Conservation (phyloP, 306 rosid species). For the Fragaria vesca region DNA sequence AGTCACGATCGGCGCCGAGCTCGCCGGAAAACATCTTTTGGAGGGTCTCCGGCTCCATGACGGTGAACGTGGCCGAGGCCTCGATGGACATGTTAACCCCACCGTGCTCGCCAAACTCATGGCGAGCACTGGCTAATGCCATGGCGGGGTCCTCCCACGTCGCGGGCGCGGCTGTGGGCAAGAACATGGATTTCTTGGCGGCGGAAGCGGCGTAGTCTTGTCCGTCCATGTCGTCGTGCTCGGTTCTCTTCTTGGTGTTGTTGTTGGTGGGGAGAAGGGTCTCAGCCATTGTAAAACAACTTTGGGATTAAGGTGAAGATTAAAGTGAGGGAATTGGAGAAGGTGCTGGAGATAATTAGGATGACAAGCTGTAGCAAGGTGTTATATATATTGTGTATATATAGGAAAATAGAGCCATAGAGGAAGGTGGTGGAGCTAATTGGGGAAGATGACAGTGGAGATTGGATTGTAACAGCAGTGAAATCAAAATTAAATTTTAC, state of each 20-base stretch:
- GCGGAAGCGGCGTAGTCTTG: not conserved
- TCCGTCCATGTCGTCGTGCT: slow-evolving; percentile 29
- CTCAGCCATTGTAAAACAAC: slow-evolving; percentile 41
- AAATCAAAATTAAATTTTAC: not conserved
- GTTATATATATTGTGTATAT: not conserved
- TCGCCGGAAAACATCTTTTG: slow-evolving; percentile 88
- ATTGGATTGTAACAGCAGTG: not conserved
- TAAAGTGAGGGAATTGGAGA: not conserved
- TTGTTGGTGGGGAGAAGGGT: slow-evolving; percentile 25
- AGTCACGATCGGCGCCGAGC: slow-evolving; percentile 81
- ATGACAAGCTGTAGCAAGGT: not conserved
- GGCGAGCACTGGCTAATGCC: slow-evolving; percentile 68
- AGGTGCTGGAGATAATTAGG: not conserved
- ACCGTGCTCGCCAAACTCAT: slow-evolving; percentile 97
- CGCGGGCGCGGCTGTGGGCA: not conserved
- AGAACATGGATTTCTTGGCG: slow-evolving; percentile 44
- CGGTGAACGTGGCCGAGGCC: slow-evolving; percentile 96
- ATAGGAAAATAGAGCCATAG: not conserved
- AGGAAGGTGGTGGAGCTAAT: not conserved
- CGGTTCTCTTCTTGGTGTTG: slow-evolving; percentile 37
- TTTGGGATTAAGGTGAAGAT: not conserved
- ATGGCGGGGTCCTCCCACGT: slow-evolving; percentile 58
- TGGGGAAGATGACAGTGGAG: not conserved
- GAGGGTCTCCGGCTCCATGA: slow-evolving; percentile 95
- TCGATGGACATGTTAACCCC: slow-evolving; percentile 99